Conservation (phyloP, 805 yeast species). For the Saccharomycopsis sp. region DNA sequence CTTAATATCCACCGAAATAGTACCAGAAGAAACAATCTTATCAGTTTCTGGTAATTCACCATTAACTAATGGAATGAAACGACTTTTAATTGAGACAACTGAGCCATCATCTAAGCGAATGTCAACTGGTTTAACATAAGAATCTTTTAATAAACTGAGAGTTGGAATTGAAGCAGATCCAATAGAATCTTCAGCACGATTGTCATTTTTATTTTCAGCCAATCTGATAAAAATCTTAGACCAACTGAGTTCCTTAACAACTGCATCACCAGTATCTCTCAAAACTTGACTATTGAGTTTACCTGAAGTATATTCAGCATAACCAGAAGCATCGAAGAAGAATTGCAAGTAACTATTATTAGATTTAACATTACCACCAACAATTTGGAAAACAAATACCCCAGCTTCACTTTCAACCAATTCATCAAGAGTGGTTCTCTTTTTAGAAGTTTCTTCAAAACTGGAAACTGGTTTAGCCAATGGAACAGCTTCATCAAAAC, state of each 20-base stretch:
- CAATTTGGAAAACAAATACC: constrained; percentile 57
- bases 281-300: constrained; percentile 30
- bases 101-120: constrained; percentile 42
- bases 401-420: constrained; percentile 58
- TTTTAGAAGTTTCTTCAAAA: constrained; percentile 27
- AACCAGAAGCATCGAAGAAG: constrained; percentile 67
- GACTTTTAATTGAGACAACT: constrained; percentile 46
- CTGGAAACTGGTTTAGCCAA: constrained; percentile 21
- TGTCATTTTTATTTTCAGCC: constrained; percentile 41
- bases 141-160: constrained; percentile 47
- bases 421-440: constrained; percentile 47
- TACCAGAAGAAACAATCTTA: constrained; percentile 66
- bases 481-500: constrained; percentile 26
- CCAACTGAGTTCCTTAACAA: constrained; percentile 68
- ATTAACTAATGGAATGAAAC: constrained; percentile 70
- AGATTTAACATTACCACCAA: constrained; percentile 48
- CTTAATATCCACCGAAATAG: constrained; percentile 46
- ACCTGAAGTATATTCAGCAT: constrained; percentile 49
- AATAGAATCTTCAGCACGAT: constrained; percentile 45
- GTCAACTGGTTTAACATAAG: constrained; percentile 52
- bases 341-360: constrained; percentile 57
- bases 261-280: constrained; percentile 59
- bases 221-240: constrained; percentile 57
- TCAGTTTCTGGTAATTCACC: constrained; percentile 62
- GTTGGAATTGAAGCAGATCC: constrained; percentile 63